Evolutionary conservation across 257 asterid genomes (phyloP).

Genomic region (Solanum neorickii): DNA sequence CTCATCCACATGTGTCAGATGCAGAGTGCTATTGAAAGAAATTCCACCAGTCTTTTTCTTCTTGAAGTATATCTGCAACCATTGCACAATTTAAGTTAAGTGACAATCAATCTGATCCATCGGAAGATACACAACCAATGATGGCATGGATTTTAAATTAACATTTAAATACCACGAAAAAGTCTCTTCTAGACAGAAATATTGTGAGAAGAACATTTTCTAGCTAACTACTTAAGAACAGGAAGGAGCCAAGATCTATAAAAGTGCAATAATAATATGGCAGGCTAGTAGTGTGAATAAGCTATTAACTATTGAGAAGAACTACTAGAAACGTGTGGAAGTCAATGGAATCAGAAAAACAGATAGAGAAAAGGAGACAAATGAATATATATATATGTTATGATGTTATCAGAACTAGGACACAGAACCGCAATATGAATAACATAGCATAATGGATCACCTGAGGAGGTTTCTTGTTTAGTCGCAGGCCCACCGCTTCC

Average conservation of each 20-base stretch:
- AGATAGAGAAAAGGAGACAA: neutral
- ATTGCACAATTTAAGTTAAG: neutral
- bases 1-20: conserved; percentile 91
- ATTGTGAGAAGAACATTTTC: neutral
- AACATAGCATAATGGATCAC: conserved; percentile 24
- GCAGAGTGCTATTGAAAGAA: conserved; percentile 84
- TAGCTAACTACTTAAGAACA: neutral
- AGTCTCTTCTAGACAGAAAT: neutral
- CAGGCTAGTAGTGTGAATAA: neutral
- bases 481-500: conserved; percentile 98
- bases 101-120: neutral
- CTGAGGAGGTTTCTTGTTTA: conserved; percentile 92
- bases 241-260: neutral
- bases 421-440: neutral
- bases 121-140: neutral
- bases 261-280: neutral
- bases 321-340: neutral
- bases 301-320: neutral
- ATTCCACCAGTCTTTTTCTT: conserved; percentile 97
- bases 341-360: neutral
- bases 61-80: conserved; percentile 86
- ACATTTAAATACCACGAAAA: neutral
- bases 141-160: neutral
- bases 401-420: neutral
- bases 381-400: neutral